phyloP scores from a whole-genome alignment of 331 rosid genomes.

The Rhamnella rubrinervis region DNA sequence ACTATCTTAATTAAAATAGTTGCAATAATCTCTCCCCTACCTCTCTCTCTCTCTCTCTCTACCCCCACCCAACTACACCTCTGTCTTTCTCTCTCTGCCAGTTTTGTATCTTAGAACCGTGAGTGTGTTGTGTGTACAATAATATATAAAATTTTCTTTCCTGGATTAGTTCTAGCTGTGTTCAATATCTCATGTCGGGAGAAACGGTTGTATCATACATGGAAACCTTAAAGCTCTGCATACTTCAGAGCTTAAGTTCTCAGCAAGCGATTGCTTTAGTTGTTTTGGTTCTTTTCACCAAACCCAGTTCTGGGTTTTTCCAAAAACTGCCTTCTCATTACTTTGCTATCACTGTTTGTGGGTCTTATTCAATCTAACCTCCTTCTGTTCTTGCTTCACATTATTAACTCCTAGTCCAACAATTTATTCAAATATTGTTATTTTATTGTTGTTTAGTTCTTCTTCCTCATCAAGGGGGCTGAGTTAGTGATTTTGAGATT shows the following conservation, averaged over 20 bases:
- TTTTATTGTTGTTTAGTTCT: constrained; percentile 19
- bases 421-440: constrained; percentile 34
- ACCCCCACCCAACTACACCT: constrained; percentile 31
- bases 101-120: constrained; percentile 33
- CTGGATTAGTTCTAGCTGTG: constrained; percentile 25
- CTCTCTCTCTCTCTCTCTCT: constrained; percentile 20
- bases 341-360: constrained; percentile 57
- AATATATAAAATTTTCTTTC: constrained; percentile 1
- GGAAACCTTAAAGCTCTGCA: constrained; percentile 42
- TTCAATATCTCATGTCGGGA: constrained; percentile 32
- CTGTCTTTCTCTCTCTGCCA: constrained; percentile 23
- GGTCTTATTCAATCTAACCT: constrained; percentile 40
- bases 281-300: constrained; percentile 51
- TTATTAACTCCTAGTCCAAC: constrained; percentile 31
- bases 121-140: constrained; percentile 14
- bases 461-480: constrained; percentile 28
- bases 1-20: constrained; percentile 21
- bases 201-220: constrained; percentile 33
- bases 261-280: constrained; percentile 36
- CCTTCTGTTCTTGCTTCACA: constrained; percentile 67
- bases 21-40: constrained; percentile 18
- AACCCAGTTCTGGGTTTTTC: constrained; percentile 49
- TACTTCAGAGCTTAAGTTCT: constrained; percentile 23
- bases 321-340: constrained; percentile 38
- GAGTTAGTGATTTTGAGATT: constrained; percentile 34